These are phyloP conservation scores for Coniferiporia weirii DNA, from an alignment of 1,284 basidiomycete genomes.

Conservation along the genomic window DNA sequence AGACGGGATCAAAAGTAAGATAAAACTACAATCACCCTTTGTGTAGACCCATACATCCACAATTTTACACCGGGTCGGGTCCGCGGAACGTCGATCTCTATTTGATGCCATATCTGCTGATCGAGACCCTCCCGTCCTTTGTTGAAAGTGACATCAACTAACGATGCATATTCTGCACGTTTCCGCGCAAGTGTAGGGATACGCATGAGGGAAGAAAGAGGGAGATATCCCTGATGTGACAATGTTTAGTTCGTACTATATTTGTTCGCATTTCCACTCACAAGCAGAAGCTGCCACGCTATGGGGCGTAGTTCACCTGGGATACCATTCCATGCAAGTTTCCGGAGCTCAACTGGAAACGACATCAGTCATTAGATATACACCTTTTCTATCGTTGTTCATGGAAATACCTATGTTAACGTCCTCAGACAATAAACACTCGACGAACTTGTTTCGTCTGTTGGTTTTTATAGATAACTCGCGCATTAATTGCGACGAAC, in stretches of 20 bases:
- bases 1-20: conserved; percentile 17
- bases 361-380: not conserved
- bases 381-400: not conserved
- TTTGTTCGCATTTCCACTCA: conserved; percentile 36
- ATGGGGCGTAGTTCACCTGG: conserved; percentile 85
- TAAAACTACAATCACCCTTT: conserved; percentile 55
- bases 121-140: conserved; percentile 79
- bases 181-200: conserved; percentile 79
- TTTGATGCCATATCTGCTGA: conserved; percentile 97
- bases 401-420: conserved; percentile 65
- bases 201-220: conserved; percentile 78
- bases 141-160: conserved; percentile 90
- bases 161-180: conserved; percentile 85
- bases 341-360: conserved; percentile 68
- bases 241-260: not conserved
- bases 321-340: conserved; percentile 94
- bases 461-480: conserved; percentile 73
- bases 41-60: conserved; percentile 86
- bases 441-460: conserved; percentile 67
- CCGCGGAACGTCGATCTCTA: conserved; percentile 93
- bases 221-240: conserved; percentile 79
- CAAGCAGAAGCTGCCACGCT: conserved; percentile 92
- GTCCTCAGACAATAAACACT: conserved; percentile 63
- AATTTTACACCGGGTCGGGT: conserved; percentile 87
- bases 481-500: conserved; percentile 37